Evolutionary conservation across 208 protist species (phyloP).

Genomic region (Novymonas esmeraldas): DNA sequence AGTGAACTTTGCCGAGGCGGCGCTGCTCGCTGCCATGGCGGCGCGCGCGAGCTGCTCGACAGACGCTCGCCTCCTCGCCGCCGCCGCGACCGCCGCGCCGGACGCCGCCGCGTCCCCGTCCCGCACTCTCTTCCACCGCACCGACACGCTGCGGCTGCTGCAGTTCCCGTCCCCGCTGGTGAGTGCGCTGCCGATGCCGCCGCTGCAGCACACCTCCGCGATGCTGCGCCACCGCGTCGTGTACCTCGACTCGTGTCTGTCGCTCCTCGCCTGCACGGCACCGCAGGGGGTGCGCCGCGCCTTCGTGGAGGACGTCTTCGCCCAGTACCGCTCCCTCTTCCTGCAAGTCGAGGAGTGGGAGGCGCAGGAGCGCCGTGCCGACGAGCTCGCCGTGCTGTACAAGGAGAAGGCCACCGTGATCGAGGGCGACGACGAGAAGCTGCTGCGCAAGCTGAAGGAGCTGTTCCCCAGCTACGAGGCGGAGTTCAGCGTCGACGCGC

Average conservation of each 20-base stretch:
- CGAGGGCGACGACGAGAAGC: constrained; percentile 92
- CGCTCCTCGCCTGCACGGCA: constrained; percentile 48
- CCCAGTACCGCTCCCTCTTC: constrained; percentile 70
- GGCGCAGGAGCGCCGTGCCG: constrained; percentile 65
- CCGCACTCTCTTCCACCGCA: constrained; percentile 42
- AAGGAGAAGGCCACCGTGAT: constrained; percentile 90
- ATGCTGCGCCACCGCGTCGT: constrained; percentile 61
- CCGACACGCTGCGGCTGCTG: constrained; percentile 62
- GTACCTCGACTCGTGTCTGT: constrained; percentile 82
- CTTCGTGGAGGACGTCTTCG: constrained; percentile 72
- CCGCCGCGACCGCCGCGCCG: neutral
- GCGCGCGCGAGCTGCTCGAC: constrained; percentile 50
- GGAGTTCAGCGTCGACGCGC: constrained; percentile 74
- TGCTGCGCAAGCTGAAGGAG: constrained; percentile 82
- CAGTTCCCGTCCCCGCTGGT: constrained; percentile 54
- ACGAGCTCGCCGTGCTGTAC: constrained; percentile 90
- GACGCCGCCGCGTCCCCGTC: neutral
- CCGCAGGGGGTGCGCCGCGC: constrained; percentile 51
- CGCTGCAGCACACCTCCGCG: constrained; percentile 16
- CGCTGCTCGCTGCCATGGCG: constrained; percentile 71
- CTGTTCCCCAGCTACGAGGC: constrained; percentile 95
- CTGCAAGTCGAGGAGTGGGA: constrained; percentile 76
- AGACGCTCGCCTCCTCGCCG: constrained; percentile 8
- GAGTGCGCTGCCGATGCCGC: constrained; percentile 38
- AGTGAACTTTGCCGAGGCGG: constrained; percentile 79